phyloP scores from a whole-genome alignment of 768 basidiomycete genomes.

The Paxillus involutus region DNA sequence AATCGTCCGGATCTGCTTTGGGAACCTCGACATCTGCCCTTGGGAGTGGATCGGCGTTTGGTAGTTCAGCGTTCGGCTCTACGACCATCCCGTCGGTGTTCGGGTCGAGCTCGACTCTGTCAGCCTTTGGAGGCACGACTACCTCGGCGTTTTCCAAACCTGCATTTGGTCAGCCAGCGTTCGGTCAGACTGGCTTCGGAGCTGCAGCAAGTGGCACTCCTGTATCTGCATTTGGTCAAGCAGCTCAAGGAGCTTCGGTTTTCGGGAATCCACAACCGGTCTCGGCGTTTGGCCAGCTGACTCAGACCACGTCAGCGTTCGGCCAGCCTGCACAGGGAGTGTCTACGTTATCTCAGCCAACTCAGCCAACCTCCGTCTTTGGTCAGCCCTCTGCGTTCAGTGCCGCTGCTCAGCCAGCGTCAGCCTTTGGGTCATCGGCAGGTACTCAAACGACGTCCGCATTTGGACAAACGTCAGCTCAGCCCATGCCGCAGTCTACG shows the following conservation, averaged over 20 bases:
- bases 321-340: constrained; percentile 29
- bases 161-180: constrained; percentile 39
- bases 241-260: constrained; percentile 26
- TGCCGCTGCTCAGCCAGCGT: constrained; percentile 20
- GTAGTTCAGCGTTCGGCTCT: constrained; percentile 40
- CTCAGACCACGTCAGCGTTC: constrained; percentile 30
- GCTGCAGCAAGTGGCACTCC: constrained; percentile 9
- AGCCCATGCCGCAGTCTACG: constrained; percentile 27
- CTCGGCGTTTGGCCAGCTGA: constrained; percentile 37
- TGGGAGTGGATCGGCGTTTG: constrained; percentile 17
- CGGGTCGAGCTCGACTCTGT: constrained; percentile 28
- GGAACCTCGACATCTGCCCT: constrained; percentile 18
- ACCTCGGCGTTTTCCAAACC: constrained; percentile 23
- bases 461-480: constrained; percentile 27
- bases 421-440: constrained; percentile 30
- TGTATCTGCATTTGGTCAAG: constrained; percentile 30
- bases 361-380: constrained; percentile 30
- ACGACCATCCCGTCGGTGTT: constrained; percentile 38
- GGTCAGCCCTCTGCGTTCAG: constrained; percentile 32
- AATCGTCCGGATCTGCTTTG: constrained; percentile 9
- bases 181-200: constrained; percentile 37
- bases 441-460: constrained; percentile 27
- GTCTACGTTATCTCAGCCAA: constrained; percentile 33
- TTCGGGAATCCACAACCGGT: constrained; percentile 34
- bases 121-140: constrained; percentile 33